Evolutionary conservation across 345 rosid species (phyloP).

Genomic region (Arabidopsis arenosa): DNA sequence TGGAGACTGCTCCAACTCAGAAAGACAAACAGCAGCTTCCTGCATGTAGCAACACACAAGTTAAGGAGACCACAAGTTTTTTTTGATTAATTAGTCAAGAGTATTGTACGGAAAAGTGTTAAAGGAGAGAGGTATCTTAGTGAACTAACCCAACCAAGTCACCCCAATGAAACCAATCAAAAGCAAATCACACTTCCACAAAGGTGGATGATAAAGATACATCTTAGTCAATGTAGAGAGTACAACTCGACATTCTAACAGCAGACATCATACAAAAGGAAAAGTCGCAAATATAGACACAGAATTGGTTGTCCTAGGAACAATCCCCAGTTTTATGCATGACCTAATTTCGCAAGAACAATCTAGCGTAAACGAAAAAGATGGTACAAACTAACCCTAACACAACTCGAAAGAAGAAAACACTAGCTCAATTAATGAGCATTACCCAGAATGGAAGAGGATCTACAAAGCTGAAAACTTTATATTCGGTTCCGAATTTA

Average conservation of each 20-base stretch:
- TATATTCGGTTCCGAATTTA: constrained; percentile 12
- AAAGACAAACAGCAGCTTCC: constrained; percentile 88
- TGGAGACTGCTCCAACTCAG: constrained; percentile 90
- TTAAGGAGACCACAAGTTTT: not conserved
- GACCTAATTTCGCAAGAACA: constrained; percentile 35
- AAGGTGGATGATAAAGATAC: constrained; percentile 26
- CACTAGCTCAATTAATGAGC: constrained; percentile 15
- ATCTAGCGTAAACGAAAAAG: not conserved
- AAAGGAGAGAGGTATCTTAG: constrained; percentile 10
- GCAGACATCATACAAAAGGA: constrained; percentile 1
- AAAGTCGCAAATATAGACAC: not conserved
- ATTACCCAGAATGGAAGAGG: constrained; percentile 20
- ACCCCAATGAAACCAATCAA: constrained; percentile 31
- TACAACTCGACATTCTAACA: constrained; percentile 14
- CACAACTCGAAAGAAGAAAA: constrained; percentile 23
- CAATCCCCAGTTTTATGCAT: constrained; percentile 7
- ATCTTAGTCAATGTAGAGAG: not conserved
- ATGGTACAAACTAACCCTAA: constrained; percentile 41
- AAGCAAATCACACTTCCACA: constrained; percentile 21
- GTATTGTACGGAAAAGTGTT: not conserved
- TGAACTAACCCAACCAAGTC: constrained; percentile 21
- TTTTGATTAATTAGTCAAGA: not conserved
- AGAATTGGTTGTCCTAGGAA: not conserved
- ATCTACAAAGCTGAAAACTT: constrained; percentile 19
- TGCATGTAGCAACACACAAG: constrained; percentile 49